Conservation (phyloP, 2,329 filamentous ascomycete genomes). For the Aureobasidium sp. region DNA sequence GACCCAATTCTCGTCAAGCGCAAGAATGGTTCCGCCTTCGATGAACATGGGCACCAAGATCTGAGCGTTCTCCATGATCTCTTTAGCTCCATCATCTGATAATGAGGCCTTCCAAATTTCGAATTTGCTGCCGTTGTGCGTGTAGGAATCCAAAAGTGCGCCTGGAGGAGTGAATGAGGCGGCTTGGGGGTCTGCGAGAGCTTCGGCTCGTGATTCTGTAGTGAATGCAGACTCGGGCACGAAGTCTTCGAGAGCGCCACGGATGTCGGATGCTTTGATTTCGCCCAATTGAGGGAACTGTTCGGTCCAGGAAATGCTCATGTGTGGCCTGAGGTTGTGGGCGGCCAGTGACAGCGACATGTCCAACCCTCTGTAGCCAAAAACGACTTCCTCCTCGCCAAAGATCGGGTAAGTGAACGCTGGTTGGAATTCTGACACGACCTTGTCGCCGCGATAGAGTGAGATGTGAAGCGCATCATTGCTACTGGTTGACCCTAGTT, state of each 20-base stretch:
- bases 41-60: conserved; percentile 82
- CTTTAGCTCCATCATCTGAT: conserved; percentile 59
- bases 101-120: conserved; percentile 81
- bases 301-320: conserved; percentile 64
- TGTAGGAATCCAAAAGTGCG: conserved; percentile 58
- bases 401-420: conserved; percentile 89
- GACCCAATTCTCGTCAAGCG: conserved; percentile 63
- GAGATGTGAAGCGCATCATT: conserved; percentile 59
- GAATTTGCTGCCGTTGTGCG: conserved; percentile 56
- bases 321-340: conserved; percentile 70
- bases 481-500: conserved; percentile 48
- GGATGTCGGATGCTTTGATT: conserved; percentile 62
- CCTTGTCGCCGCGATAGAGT: conserved; percentile 46
- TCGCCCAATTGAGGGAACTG: conserved; percentile 65
- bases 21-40: conserved; percentile 78
- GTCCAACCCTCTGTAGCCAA: conserved; percentile 77
- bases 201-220: conserved; percentile 16
- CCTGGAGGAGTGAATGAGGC: conserved; percentile 68
- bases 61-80: conserved; percentile 73
- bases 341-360: conserved; percentile 65
- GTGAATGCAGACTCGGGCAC: conserved; percentile 49
- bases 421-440: conserved; percentile 68
- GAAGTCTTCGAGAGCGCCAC: conserved; percentile 56
- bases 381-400: conserved; percentile 84
- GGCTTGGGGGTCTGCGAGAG: conserved; percentile 35